Percentiles rank a stretch among this genome's conserved stretches.
Evolutionary conservation across 306 rosid species (phyloP).

Genomic region (Prunus mongolica): DNA sequence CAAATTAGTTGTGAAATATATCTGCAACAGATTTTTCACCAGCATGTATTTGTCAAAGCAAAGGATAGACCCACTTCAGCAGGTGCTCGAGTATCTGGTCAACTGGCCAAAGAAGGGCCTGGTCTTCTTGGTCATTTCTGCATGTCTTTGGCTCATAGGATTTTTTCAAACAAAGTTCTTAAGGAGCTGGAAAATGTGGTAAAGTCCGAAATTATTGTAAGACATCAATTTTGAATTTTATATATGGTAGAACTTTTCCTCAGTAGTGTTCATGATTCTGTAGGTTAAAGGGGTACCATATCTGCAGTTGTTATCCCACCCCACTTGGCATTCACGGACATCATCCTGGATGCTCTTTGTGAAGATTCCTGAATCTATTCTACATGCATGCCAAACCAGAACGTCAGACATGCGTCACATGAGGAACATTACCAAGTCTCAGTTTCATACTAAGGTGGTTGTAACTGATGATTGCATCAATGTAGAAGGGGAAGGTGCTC

Average conservation of each 20-base stretch:
- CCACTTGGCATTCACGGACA: conserved; percentile 84
- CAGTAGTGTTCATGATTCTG: conserved; percentile 15
- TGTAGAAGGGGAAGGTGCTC: conserved; percentile 85
- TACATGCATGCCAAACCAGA: conserved; percentile 42
- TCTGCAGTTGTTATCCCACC: conserved; percentile 71
- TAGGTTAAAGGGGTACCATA: conserved; percentile 77
- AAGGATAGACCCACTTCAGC: conserved; percentile 45
- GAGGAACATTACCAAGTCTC: conserved; percentile 47
- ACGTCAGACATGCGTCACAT: conserved; percentile 31
- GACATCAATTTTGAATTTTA: conserved; percentile 10
- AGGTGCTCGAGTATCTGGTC: conserved; percentile 39
- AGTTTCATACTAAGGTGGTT: conserved; percentile 74
- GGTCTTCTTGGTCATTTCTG: conserved; percentile 87
- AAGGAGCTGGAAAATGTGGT: conserved; percentile 85
- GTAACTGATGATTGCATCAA: conserved; percentile 76
- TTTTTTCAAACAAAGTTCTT: conserved; percentile 80
- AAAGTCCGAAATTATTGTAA: conserved; percentile 13
- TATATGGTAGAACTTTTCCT: conserved; percentile 19
- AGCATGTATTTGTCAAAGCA: conserved; percentile 65
- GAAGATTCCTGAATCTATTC: conserved; percentile 70
- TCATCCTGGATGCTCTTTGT: conserved; percentile 83
- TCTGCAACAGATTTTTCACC: conserved; percentile 80
- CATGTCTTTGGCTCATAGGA: conserved; percentile 75
- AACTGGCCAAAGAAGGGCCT: conserved; percentile 59
- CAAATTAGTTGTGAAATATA: conserved; percentile 70